Evolutionary conservation across 1,139 yeast species (phyloP).

Genomic region (Eremothecium sinecaudum): DNA sequence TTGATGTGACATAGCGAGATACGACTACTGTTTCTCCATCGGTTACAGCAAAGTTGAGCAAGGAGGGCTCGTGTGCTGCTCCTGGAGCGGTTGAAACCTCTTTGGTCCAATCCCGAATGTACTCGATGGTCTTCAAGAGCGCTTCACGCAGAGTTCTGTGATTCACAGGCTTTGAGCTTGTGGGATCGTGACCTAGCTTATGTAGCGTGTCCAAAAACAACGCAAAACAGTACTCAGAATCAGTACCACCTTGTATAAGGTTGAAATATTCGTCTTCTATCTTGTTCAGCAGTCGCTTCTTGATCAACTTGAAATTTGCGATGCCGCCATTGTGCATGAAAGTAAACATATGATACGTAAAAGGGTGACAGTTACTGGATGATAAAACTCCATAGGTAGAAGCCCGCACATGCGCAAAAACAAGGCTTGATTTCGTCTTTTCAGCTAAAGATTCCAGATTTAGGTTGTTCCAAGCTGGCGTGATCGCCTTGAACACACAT

Average conservation of each 20-base stretch:
- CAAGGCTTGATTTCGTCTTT: constrained; percentile 73
- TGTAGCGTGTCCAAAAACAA: constrained; percentile 68
- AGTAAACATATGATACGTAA: constrained; percentile 75
- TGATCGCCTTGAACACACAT: constrained; percentile 83
- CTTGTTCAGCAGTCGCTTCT: constrained; percentile 60
- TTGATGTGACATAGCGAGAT: constrained; percentile 79
- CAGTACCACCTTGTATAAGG: constrained; percentile 84
- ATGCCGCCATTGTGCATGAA: constrained; percentile 98
- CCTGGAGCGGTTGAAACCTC: constrained; percentile 27
- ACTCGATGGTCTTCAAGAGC: constrained; percentile 59
- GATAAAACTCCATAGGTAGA: constrained; percentile 90
- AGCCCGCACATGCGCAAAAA: constrained; percentile 94
- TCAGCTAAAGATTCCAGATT: constrained; percentile 77
- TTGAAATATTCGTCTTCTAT: constrained; percentile 73
- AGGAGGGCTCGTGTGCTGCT: constrained; percentile 56
- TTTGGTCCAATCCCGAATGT: constrained; percentile 56
- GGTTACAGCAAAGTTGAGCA: constrained; percentile 87
- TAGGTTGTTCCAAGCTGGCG: constrained; percentile 96
- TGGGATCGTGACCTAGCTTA: constrained; percentile 69
- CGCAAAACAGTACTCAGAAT: constrained; percentile 92
- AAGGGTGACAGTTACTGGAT: constrained; percentile 95
- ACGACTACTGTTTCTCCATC: constrained; percentile 88
- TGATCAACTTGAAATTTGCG: constrained; percentile 61
- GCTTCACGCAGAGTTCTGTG: constrained; percentile 60
- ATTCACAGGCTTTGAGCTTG: constrained; percentile 39